phyloP scores from a whole-genome alignment of 2,329 filamentous ascomycete species.

The Stemphylium beticola region DNA sequence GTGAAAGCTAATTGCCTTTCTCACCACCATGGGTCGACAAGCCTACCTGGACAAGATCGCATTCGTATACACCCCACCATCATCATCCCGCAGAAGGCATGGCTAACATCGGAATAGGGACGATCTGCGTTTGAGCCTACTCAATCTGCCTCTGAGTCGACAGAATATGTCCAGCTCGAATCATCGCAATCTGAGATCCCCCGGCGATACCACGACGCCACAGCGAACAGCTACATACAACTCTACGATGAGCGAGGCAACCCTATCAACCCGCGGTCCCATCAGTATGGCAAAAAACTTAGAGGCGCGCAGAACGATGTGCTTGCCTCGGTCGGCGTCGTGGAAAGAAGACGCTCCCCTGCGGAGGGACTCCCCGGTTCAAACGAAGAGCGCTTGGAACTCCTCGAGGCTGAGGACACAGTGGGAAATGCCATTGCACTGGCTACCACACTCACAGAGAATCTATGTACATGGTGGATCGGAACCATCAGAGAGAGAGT shows the following conservation, averaged over 20 bases:
- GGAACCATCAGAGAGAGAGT: constrained; percentile 39
- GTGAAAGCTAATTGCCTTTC: neutral
- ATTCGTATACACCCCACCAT: constrained; percentile 34
- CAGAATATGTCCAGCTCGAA: constrained; percentile 38
- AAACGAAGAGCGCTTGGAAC: constrained; percentile 35
- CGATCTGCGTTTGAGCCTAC: constrained; percentile 51
- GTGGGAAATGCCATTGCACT: constrained; percentile 36
- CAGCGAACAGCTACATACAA: constrained; percentile 43
- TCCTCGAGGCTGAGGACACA: constrained; percentile 40
- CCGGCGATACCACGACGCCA: constrained; percentile 27
- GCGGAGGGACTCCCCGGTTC: constrained; percentile 35
- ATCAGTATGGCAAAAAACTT: constrained; percentile 48
- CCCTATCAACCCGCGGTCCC: constrained; percentile 51
- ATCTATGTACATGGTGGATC: constrained; percentile 46
- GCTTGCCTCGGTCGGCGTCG: constrained; percentile 55
- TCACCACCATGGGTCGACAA: constrained; percentile 42
- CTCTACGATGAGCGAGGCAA: constrained; percentile 54
- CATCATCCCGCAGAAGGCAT: neutral
- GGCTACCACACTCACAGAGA: constrained; percentile 31
- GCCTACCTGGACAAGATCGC: constrained; percentile 48
- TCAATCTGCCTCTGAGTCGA: constrained; percentile 24
- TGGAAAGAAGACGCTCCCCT: constrained; percentile 47
- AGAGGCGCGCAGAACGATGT: constrained; percentile 57
- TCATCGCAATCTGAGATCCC: constrained; percentile 34
- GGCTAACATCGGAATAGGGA: constrained; percentile 40